These are phyloP conservation scores for Oxyria digyna DNA, from an alignment of 148 eudicot genomes.

Conservation along the genomic window DNA sequence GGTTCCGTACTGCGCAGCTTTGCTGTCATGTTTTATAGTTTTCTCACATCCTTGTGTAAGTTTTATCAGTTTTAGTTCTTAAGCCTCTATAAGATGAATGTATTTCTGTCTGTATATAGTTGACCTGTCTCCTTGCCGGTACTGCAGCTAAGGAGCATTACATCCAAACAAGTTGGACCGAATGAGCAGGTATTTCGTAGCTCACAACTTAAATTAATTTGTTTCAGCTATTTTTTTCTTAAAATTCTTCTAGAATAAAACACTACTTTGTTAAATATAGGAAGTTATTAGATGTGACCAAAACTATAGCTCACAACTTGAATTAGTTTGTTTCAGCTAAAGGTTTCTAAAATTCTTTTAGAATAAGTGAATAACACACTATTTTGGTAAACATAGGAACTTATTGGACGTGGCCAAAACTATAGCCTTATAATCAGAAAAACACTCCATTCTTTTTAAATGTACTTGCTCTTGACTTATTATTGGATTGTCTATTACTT, in stretches of 20 bases:
- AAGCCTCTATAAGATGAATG: not conserved
- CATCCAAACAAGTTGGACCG: constrained; percentile 53
- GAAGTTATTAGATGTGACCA: too few species aligned
- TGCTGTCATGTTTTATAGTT: constrained; percentile 27
- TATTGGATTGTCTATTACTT: not conserved
- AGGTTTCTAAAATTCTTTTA: not conserved
- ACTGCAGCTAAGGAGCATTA: constrained; percentile 47
- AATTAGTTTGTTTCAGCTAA: not conserved
- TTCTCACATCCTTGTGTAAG: constrained; percentile 49
- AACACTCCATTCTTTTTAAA: too few species aligned
- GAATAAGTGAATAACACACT: too few species aligned
- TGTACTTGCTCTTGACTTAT: not conserved
- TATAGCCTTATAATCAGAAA: too few species aligned
- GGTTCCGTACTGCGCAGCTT: constrained; percentile 50
- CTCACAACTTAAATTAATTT: too few species aligned
- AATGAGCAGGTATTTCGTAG: constrained; percentile 52
- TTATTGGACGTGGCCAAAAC: too few species aligned
- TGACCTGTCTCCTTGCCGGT: not conserved
- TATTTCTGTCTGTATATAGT: not conserved
- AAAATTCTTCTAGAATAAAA: too few species aligned
- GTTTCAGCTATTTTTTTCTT: too few species aligned
- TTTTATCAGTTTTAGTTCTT: not conserved
- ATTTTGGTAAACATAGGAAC: too few species aligned
- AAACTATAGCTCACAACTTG: not conserved
- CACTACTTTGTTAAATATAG: too few species aligned